Evolutionary conservation across 23 red algal genomes (phyloP), one percentile per base, ranked within the genome.

Genomic region (Chondrus crispus): DNA sequence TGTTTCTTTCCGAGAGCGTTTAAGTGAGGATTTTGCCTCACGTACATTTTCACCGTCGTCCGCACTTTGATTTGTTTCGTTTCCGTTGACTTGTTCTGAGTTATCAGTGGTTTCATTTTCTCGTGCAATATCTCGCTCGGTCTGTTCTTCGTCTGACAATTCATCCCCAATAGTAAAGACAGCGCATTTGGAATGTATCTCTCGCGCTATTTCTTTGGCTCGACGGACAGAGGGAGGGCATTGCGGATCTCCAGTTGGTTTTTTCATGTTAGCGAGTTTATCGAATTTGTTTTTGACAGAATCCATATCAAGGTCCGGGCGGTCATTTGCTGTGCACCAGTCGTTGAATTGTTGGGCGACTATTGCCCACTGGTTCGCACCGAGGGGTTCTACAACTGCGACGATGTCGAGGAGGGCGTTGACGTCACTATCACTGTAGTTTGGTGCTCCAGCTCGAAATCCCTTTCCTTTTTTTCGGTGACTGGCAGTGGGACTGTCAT

Each of bases 101-200:
- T 8, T 32, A 32, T 4, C 58, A 30, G 14, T 64, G 58, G 14
- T 32, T 19, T 5, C 5, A 30, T 5, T 64, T 32, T 64, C 35
- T 8, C 58, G 58, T 32, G 58, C 5, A 64, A 30, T 4, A 32
- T 64, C 35, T 19, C 58, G 26, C 26, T 64, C 58, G 24, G 26
- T 32, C 58, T 64, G 7, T 32, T 32, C 51, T 4, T 90, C 69
- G 3, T 90, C 46, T 62, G 43, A 45, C 22, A n/a, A 54, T 2
- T 46, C 54, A 3, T 90, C 43, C 22, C 72, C 86, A 43, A 90
- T 62, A 51, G 53, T 45, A 69, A 81, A 50, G 49, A 32, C 58
- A 64, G 58, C 58, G 58, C 58, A 64, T 32, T 64, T 64, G 24
- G 58, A n/a, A 8, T 64, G 16, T 64, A 76, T 76, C n/a, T 42